These are phyloP conservation scores for Gelatoporia subvermispora DNA, from an alignment of 768 basidiomycete species.

Conservation along the genomic window DNA sequence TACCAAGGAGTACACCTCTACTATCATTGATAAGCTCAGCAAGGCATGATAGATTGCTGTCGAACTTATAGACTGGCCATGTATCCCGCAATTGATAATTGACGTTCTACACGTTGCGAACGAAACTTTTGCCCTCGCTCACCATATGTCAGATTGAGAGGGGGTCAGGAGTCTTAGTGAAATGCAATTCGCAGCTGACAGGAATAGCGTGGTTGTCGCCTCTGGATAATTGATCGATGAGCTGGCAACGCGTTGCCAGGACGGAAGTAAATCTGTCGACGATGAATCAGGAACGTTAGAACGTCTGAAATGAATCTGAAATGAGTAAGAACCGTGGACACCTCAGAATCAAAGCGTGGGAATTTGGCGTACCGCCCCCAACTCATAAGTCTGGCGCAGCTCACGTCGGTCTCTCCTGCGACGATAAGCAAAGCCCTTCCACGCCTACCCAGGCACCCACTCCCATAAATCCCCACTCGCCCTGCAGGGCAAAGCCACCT, in stretches of 20 bases:
- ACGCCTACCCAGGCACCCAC: conserved; percentile 55
- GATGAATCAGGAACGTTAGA: no score
- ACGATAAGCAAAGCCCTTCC: conserved; percentile 42
- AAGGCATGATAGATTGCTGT: conserved; percentile 15
- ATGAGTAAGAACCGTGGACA: no score
- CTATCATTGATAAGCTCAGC: conserved; percentile 73
- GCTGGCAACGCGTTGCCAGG: not conserved
- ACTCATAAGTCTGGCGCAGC: conserved; percentile 4
- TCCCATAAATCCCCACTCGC: conserved; percentile 69
- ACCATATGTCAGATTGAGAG: no score
- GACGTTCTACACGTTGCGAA: no score
- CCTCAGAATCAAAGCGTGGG: no score
- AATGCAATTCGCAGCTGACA: not conserved
- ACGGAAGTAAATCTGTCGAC: no score
- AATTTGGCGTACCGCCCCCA: not conserved
- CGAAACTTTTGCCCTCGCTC: no score
- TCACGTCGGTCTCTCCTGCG: conserved; percentile 24
- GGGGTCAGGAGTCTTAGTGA: no score
- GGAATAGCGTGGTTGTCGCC: conserved; percentile 8
- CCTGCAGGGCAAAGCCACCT: conserved; percentile 85
- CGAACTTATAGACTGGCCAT: not conserved
- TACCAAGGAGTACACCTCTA: conserved; percentile 84
- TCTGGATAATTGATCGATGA: not conserved
- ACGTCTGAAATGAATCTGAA: no score
- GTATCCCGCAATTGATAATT: no score